Evolutionary conservation across 257 asterid genomes (phyloP).

Genomic region (Primulina huaijiensis): DNA sequence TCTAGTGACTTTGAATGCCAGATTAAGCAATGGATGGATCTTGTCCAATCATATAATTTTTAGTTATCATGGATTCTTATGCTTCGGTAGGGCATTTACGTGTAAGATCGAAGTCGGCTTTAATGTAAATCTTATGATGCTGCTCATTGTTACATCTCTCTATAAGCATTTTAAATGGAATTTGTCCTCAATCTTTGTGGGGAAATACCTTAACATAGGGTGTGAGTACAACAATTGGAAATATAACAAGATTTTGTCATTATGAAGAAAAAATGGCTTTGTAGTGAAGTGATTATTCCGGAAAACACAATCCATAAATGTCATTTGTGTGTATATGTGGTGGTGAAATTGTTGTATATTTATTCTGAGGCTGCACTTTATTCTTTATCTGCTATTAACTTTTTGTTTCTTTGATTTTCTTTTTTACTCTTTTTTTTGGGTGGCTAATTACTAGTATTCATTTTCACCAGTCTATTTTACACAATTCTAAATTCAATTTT

Average conservation of each 20-base stretch:
- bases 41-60: neutral
- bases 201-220: too few relatives aligned
- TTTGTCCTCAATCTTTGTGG: too few relatives aligned
- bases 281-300: neutral
- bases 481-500: constrained; percentile 11
- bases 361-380: too few relatives aligned
- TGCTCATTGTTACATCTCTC: neutral
- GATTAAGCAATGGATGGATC: constrained; percentile 6
- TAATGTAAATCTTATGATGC: constrained; percentile 2
- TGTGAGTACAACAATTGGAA: neutral
- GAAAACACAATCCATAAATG: neutral
- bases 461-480: constrained; percentile 3
- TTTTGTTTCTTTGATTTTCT: neutral
- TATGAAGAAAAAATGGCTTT: neutral
- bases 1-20: constrained; percentile 12
- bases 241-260: neutral
- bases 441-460: constrained; percentile 14
- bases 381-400: too few relatives aligned
- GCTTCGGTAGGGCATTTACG: constrained; percentile 4
- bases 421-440: neutral
- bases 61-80: constrained; percentile 7
- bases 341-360: too few relatives aligned
- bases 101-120: neutral
- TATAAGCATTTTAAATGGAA: too few relatives aligned
- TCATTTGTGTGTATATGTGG: neutral